Conservation (phyloP, 371 early-diverging fungal species). For the Mucor velutinosus region DNA sequence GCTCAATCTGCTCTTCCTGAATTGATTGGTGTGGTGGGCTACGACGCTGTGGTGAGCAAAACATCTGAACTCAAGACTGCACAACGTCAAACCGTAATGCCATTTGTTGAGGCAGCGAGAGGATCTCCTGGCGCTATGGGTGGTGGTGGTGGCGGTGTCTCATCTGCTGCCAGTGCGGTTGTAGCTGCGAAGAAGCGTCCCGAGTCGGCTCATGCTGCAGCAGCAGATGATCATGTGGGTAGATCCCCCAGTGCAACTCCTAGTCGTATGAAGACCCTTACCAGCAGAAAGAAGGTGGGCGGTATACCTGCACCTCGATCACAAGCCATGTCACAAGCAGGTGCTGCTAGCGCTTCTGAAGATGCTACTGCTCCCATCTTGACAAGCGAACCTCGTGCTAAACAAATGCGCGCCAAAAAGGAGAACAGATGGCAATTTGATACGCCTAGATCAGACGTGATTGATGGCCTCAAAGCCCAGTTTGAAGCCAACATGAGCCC, state of each 20-base stretch:
- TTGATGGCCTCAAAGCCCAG: constrained; percentile 63
- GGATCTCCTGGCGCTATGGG: constrained; percentile 31
- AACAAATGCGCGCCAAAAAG: constrained; percentile 71
- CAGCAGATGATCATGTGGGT: constrained; percentile 9
- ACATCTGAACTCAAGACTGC: constrained; percentile 71
- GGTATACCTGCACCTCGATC: constrained; percentile 24
- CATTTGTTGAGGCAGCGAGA: constrained; percentile 68
- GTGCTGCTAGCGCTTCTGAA: constrained; percentile 11
- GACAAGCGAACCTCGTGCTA: constrained; percentile 65
- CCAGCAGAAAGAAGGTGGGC: constrained; percentile 19
- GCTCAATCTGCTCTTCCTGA: constrained; percentile 72
- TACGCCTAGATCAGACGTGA: constrained; percentile 69
- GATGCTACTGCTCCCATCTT: constrained; percentile 54
- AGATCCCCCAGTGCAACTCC: constrained; percentile 5
- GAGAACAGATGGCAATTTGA: constrained; percentile 85
- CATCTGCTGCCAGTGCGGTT: not conserved
- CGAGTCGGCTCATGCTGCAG: constrained; percentile 1
- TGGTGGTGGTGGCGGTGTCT: not conserved
- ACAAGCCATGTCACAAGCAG: constrained; percentile 20
- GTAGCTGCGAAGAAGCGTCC: constrained; percentile 5
- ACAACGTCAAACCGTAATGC: constrained; percentile 67
- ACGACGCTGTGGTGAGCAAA: constrained; percentile 60
- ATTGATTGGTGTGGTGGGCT: constrained; percentile 64
- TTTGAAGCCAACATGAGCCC: constrained; percentile 62
- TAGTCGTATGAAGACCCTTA: constrained; percentile 22